Conservation (phyloP, 179 eudicot species). For the Patellifolia procumbens region DNA sequence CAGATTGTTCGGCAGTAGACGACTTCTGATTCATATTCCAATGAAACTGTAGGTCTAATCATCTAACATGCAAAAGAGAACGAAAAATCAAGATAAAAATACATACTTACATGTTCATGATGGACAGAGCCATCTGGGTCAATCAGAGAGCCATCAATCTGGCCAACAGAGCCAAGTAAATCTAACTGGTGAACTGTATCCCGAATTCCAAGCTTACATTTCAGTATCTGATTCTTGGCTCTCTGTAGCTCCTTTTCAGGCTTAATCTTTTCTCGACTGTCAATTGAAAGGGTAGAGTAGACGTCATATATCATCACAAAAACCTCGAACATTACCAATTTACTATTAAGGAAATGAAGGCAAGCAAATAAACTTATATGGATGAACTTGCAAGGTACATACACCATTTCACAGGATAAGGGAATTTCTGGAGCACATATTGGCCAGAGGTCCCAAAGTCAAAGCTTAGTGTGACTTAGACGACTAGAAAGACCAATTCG, state of each 20-base stretch:
- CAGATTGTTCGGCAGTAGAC: neutral
- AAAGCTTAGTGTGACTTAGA: neutral
- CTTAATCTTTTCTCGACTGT: conserved; percentile 90
- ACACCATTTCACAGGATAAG: neutral
- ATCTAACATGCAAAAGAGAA: neutral
- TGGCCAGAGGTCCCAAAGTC: neutral
- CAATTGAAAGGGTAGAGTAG: neutral
- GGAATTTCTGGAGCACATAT: neutral
- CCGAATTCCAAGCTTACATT: conserved; percentile 89
- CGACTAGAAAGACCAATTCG: neutral
- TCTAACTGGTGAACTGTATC: conserved; percentile 85
- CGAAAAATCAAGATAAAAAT: neutral
- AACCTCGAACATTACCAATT: no score
- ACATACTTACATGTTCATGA: conserved; percentile 81
- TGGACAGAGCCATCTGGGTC: conserved; percentile 93
- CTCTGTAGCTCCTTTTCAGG: conserved; percentile 88
- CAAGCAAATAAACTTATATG: neutral
- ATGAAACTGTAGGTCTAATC: neutral
- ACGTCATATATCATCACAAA: no score
- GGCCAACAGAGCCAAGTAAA: conserved; percentile 76
- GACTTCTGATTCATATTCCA: neutral
- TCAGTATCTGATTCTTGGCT: conserved; percentile 79
- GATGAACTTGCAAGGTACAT: neutral
- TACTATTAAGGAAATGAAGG: no score
- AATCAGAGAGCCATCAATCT: conserved; percentile 66